Evolutionary conservation across 2,329 filamentous ascomycete genomes (phyloP), one percentile per base, ranked within the genome.

Genomic region (Colletotrichum sansevieriae): DNA sequence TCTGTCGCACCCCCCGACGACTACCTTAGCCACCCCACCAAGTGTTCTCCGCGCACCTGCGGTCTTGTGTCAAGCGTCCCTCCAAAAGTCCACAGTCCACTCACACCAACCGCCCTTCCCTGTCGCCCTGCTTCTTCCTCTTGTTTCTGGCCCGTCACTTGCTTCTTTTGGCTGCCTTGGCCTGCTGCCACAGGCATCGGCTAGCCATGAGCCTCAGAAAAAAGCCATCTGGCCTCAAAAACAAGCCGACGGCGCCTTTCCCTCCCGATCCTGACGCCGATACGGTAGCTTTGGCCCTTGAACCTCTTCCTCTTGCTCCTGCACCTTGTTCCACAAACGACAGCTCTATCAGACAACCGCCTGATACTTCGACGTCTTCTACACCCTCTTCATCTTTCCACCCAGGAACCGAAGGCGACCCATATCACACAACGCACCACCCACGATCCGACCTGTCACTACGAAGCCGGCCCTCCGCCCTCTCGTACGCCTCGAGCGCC

Each of bases 171-270:
- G 20, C 47, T 46, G 33, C 20, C 51, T 63, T 55, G 61, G 55
- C 46, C 62, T 46, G 41, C 60, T 52, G 60, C 65, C 65, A 54
- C 60, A 33, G 64, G 59, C 64, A 49, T 49, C 52, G 52, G 41
- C 33, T 29, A 55, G 46, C 47, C 65, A 68, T 68, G 65, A 68
- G 61, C 43, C 65, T 65, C 20, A 65, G 61, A 65, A 68, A 54
- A 46, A 29, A 29, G 29, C 46, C 66, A 18, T n/a, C 66, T 51
- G 66, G 66, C 63, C 56, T 57, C 63, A 70, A 70, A 63, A 70
- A 63, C 66, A 70, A 70, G 33, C 56, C 57, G 5, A 35, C 35
- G 41, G 56, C 66, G 44, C 35, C 56, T 18, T 66, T 69, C 29
- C 63, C 47, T 56, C 47, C 43, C 33, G 66, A 70, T 44, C 63